phyloP scores from a whole-genome alignment of 441 rosid genomes.

The Arabidopsis lyrata region DNA sequence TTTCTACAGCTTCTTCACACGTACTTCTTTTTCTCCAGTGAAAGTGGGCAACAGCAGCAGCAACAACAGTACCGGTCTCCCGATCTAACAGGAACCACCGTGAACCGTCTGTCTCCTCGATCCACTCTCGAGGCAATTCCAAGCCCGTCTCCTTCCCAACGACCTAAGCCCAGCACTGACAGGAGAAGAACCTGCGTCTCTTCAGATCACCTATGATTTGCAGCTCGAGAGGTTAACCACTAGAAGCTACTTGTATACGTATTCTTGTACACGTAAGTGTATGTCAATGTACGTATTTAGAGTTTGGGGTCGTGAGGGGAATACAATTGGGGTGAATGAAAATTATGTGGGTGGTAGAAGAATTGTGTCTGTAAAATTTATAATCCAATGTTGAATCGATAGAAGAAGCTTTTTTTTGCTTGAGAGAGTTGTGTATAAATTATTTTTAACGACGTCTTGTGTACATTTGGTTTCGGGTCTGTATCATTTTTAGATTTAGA shows the following conservation, averaged over 20 bases:
- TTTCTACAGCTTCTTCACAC: constrained; percentile 54
- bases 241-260: constrained; percentile 3
- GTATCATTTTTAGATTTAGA: constrained; percentile 14
- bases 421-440: constrained; percentile 29
- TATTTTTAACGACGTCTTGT: constrained; percentile 8
- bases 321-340: constrained; percentile 9
- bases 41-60: constrained; percentile 51
- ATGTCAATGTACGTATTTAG: constrained; percentile 20
- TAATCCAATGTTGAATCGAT: constrained; percentile 28
- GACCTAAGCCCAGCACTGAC: constrained; percentile 40
- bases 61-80: constrained; percentile 45
- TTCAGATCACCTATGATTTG: constrained; percentile 35
- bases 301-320: constrained; percentile 7
- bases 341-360: constrained; percentile 21
- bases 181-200: constrained; percentile 29
- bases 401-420: constrained; percentile 33
- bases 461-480: constrained; percentile 33
- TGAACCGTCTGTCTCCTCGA: constrained; percentile 53
- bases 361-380: constrained; percentile 33
- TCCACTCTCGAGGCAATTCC: constrained; percentile 56
- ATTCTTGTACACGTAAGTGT: constrained; percentile 9
- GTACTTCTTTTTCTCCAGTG: constrained; percentile 69
- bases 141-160: constrained; percentile 45
- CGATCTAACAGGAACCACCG: constrained; percentile 47
- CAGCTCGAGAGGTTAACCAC: constrained; percentile 16